Percentiles rank a stretch among this genome's conserved stretches.
Conservation (phyloP, 2,329 filamentous ascomycete genomes). For the Hypoxylon sp. region DNA sequence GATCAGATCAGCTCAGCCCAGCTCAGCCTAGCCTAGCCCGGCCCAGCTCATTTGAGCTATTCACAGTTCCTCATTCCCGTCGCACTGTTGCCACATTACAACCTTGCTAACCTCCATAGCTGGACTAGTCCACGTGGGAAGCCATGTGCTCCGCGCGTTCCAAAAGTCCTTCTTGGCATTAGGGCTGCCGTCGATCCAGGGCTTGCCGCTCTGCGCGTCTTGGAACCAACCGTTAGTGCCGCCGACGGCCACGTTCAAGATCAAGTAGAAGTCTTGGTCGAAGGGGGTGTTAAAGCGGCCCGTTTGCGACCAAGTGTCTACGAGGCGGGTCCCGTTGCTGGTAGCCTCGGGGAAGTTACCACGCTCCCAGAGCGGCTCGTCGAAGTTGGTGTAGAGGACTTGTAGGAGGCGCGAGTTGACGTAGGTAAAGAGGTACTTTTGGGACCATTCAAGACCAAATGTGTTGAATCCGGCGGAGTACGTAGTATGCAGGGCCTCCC, state of each 20-base stretch:
- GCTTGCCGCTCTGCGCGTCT: slow-evolving; percentile 79
- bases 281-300: slow-evolving; percentile 77
- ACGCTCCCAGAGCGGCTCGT: slow-evolving; percentile 76
- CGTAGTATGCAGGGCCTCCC: slow-evolving; percentile 79
- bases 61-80: slow-evolving; percentile 70
- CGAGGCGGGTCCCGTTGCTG: slow-evolving; percentile 75
- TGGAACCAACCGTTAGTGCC: slow-evolving; percentile 88
- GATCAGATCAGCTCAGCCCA: too few relatives aligned
- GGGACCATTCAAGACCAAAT: slow-evolving; percentile 87
- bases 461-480: slow-evolving; percentile 80
- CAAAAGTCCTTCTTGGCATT: slow-evolving; percentile 84
- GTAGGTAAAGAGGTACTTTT: slow-evolving; percentile 91
- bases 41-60: background rate
- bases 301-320: slow-evolving; percentile 75
- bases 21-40: too few relatives aligned
- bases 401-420: slow-evolving; percentile 85
- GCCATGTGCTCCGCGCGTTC: slow-evolving; percentile 75
- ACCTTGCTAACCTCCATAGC: slow-evolving; percentile 79
- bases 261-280: slow-evolving; percentile 81
- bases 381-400: slow-evolving; percentile 84
- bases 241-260: slow-evolving; percentile 82
- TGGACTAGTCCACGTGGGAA: slow-evolving; percentile 78
- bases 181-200: slow-evolving; percentile 79
- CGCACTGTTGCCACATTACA: slow-evolving; percentile 78
- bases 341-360: slow-evolving; percentile 76